Conservation (phyloP, 2,329 filamentous ascomycete genomes). For the Verticillium nubilum region DNA sequence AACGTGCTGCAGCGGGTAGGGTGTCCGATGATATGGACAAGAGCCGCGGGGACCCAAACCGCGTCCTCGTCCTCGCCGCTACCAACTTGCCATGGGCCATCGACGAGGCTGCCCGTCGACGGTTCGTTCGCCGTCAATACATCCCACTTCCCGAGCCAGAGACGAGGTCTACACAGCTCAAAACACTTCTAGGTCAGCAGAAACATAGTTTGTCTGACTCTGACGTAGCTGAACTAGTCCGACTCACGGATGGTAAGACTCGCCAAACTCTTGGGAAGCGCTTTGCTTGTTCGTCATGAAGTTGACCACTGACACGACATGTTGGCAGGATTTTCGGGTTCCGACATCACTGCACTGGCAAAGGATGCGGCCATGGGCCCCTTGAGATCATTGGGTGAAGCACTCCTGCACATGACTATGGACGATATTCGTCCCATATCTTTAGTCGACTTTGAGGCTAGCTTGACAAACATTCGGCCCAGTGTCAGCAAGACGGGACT, state of each 20-base stretch:
- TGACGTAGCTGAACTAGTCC: constrained; percentile 71
- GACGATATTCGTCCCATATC: constrained; percentile 88
- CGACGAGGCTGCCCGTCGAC: constrained; percentile 84
- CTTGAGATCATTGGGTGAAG: constrained; percentile 82
- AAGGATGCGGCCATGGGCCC: constrained; percentile 99
- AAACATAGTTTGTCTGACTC: constrained; percentile 70
- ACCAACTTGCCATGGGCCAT: constrained; percentile 98
- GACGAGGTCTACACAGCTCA: constrained; percentile 74
- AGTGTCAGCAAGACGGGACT: constrained; percentile 83
- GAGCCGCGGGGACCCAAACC: constrained; percentile 72
- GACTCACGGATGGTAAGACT: constrained; percentile 69
- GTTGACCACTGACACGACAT: not conserved
- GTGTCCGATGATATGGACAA: constrained; percentile 63
- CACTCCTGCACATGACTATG: constrained; percentile 83
- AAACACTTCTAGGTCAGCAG: constrained; percentile 77
- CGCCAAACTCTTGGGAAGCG: not conserved
- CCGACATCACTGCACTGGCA: constrained; percentile 91
- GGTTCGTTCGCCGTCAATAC: constrained; percentile 92
- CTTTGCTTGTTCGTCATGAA: constrained; percentile 5
- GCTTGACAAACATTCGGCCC: constrained; percentile 77
- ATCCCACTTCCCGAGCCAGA: constrained; percentile 86
- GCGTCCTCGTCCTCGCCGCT: constrained; percentile 88
- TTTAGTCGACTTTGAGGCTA: constrained; percentile 77
- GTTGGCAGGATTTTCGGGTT: constrained; percentile 82
- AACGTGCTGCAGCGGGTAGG: constrained; percentile 82